Base-by-base conservation (phyloP, 164 flowering plant genomes). In the Berberis thunbergii region DNA sequence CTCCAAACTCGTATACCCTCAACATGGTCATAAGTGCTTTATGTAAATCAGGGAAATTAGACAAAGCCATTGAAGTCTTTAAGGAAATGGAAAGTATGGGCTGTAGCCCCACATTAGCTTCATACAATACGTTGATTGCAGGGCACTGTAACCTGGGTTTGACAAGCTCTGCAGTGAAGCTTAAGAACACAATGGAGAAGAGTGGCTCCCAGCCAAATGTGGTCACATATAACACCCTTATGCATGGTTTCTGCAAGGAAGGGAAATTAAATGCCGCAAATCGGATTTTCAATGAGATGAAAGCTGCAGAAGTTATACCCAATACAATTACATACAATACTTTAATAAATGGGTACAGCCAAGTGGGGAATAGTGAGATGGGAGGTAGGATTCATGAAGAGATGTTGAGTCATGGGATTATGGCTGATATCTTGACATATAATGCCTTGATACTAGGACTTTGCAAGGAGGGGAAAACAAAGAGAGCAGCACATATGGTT, bases 381-480 rank as follows among this genome's bases (percentile, higher is more conserved):
- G 83, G 78, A 1, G 10, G 60, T 54, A 77, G 66, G 73, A 77
- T 90, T 61, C 80, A 73, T 70, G 92, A 90, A 57, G 91, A 92
- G 71, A 92, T 92, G 96, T 55, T 67, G n/a, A 74, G 61, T 54
- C 68, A 66, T 67, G 88, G 84, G 46, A 60, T 89, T 43, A 76
- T 79, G 70, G 76, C 81, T 63, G 84, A 92, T 78, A 77, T 89
- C 43, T 64, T 87, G 68, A 89, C 98, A 26, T 88, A 84, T 57
- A 92, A 92, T 78, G 85, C 96, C 1, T 72, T 92, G 78, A 82
- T 92, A 54, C 60, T 78, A 76, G 93, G 91, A 52, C 74, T 86
- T 39, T 92, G 93, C 81, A 86, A 81, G 66, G 86, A 78, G 60
- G 96, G 96, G 43, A 92, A 82, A 87, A 89, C 93, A 6, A 93